Evolutionary conservation across 371 early-diverging fungal species (phyloP), one percentile per base, ranked within the genome.

Genomic region (Mucor lusitanicus): DNA sequence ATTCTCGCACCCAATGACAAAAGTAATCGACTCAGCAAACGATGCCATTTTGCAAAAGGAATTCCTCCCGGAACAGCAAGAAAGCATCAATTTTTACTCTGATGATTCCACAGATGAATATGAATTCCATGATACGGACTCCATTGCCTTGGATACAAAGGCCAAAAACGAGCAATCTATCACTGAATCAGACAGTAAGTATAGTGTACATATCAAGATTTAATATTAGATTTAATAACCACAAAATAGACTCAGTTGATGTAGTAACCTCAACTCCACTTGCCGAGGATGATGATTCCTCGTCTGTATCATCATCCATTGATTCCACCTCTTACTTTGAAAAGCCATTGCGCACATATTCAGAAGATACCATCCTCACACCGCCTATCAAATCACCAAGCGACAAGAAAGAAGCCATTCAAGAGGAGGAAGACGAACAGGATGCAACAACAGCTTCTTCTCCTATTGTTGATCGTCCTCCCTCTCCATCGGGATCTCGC

Each of bases 271-370:
- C 63, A 33, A 21, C 33, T 7, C 23, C 39, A 25, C 19, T 28
- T 6, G 32, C 44, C n/a, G 44, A 60, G 4, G n/a, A 63, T 39
- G 54, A 39, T 25, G 39, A 27, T 50, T 54, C 56, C n/a, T 55
- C 55, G 0, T 64, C 64, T 11, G 12, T 44, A 19, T 44, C 42
- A 30, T 56, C 56, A 3, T 23, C 19, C 12, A 48, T 60, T 15
- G 67, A 67, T 15, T 55, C 61, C 13, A 37, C 42, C 15, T 55
- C 48, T 19, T 66, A 71, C 25, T 71, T 71, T 54, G 71, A 71
- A 7, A 71, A 66, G 40, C 71, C 63, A 19, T 27, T 54, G 33
- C 66, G 71, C 8, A 63, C 66, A 27, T 53, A 54, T 37, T 71
- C 71, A 40, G 63, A 71, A 54, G 67, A 71, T 30, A 66, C 67